Evolutionary conservation across 139 green algal species (phyloP).

Genomic region (Chlorella ohadii): DNA sequence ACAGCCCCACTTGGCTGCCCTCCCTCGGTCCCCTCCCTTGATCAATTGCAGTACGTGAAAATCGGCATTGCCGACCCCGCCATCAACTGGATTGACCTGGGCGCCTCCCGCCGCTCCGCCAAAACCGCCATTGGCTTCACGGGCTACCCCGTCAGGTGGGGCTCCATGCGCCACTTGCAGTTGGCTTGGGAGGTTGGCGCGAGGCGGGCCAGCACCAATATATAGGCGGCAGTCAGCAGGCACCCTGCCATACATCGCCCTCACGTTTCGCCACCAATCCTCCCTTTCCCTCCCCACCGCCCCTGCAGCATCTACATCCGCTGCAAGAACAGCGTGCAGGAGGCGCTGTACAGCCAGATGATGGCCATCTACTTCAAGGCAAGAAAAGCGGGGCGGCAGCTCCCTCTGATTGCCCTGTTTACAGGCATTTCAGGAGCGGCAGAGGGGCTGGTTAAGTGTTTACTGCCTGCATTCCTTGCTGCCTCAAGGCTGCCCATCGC

Average conservation of each 20-base stretch:
- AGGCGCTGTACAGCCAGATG: constrained; percentile 38
- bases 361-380: constrained; percentile 44
- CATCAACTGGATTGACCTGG: constrained; percentile 53
- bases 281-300: neutral
- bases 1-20: too few species aligned
- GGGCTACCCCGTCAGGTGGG: constrained; percentile 37
- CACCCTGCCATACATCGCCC: too few species aligned
- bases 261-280: too few species aligned
- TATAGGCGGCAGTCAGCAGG: too few species aligned
- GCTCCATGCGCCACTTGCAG: too few species aligned
- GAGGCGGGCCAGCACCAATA: too few species aligned
- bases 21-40: too few species aligned
- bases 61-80: constrained; percentile 44
- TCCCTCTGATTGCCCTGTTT: too few species aligned
- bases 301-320: constrained; percentile 44
- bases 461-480: too few species aligned
- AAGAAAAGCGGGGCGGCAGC: neutral
- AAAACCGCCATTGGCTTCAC: constrained; percentile 49
- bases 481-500: too few species aligned
- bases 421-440: too few species aligned
- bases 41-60: constrained; percentile 41
- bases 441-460: too few species aligned
- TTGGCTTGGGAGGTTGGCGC: neutral
- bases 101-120: constrained; percentile 36
- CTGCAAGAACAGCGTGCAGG: constrained; percentile 48